Evolutionary conservation across 768 basidiomycete genomes (phyloP).

Genomic region (Mycena venus): DNA sequence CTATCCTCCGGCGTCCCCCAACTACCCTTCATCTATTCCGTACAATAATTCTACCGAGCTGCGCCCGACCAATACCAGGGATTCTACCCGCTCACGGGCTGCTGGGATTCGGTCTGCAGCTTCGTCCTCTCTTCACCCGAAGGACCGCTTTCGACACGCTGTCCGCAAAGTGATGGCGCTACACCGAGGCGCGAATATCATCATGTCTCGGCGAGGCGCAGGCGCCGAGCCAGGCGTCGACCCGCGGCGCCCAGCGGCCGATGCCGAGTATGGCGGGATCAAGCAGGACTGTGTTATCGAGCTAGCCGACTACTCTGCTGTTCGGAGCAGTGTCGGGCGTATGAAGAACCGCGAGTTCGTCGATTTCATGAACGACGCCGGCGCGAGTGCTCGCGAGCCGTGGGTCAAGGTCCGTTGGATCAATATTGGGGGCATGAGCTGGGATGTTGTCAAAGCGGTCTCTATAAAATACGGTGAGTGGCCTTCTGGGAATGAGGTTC

Average conservation of each 20-base stretch:
- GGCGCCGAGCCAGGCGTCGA: conserved; percentile 84
- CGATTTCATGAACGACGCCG: conserved; percentile 61
- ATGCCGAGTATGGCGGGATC: conserved; percentile 69
- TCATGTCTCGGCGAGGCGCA: conserved; percentile 63
- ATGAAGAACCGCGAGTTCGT: conserved; percentile 76
- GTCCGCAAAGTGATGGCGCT: conserved; percentile 76
- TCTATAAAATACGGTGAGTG: conserved; percentile 72
- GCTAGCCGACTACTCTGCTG: conserved; percentile 73
- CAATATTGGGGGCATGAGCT: conserved; percentile 75
- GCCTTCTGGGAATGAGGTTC: background rate
- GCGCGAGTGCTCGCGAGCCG: conserved; percentile 61
- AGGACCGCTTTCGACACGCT: conserved; percentile 65
- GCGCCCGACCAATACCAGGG: too few relatives aligned
- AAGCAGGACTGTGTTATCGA: conserved; percentile 75
- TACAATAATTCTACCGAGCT: too few relatives aligned
- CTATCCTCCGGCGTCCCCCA: conserved; percentile 40
- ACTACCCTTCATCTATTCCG: conserved; percentile 30
- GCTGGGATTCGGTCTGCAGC: too few relatives aligned
- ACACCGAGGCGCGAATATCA: conserved; percentile 62
- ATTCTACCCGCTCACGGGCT: too few relatives aligned
- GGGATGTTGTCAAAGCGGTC: conserved; percentile 80
- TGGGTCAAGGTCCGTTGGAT: conserved; percentile 85
- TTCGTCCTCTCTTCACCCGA: too few relatives aligned
- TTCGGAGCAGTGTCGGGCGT: conserved; percentile 64
- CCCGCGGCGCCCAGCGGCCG: conserved; percentile 71